These are phyloP conservation scores for Suhomyces chickasaworum DNA, from an alignment of 1,139 yeast genomes.

Conservation along the genomic window DNA sequence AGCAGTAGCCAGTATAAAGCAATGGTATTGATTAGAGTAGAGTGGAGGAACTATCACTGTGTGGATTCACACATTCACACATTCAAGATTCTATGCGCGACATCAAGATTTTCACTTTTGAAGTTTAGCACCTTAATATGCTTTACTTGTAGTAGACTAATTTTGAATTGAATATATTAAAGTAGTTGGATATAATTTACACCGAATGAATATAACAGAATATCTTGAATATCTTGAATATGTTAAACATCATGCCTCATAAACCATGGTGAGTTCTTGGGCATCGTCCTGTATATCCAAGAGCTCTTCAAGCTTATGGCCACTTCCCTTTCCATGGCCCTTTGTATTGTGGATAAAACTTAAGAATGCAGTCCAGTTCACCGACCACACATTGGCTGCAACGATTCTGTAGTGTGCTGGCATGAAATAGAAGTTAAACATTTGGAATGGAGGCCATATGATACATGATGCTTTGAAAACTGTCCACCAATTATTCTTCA, in stretches of 20 bases:
- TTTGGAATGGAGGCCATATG: conserved; percentile 49
- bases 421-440: conserved; percentile 39
- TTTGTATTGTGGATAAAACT: conserved; percentile 46
- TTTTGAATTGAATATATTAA: conserved; percentile 1
- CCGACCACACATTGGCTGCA: conserved; percentile 42
- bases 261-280: conserved; percentile 35
- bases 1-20: too few relatives aligned
- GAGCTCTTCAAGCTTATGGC: conserved; percentile 38
- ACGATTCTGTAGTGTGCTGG: conserved; percentile 47
- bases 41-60: too few relatives aligned
- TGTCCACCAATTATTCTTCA: conserved; percentile 45
- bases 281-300: conserved; percentile 42
- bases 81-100: too few relatives aligned
- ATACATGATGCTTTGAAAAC: conserved; percentile 46
- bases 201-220: not conserved
- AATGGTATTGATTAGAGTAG: too few relatives aligned
- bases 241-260: conserved; percentile 14
- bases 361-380: conserved; percentile 50
- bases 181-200: not conserved
- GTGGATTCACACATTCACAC: too few relatives aligned
- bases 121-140: too few relatives aligned
- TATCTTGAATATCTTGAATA: too few relatives aligned
- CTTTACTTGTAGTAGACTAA: too few relatives aligned
- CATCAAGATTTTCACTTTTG: too few relatives aligned
- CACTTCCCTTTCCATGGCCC: conserved; percentile 49